phyloP scores from a whole-genome alignment of 2,329 filamentous ascomycete species.

The Phoma herbarum region DNA sequence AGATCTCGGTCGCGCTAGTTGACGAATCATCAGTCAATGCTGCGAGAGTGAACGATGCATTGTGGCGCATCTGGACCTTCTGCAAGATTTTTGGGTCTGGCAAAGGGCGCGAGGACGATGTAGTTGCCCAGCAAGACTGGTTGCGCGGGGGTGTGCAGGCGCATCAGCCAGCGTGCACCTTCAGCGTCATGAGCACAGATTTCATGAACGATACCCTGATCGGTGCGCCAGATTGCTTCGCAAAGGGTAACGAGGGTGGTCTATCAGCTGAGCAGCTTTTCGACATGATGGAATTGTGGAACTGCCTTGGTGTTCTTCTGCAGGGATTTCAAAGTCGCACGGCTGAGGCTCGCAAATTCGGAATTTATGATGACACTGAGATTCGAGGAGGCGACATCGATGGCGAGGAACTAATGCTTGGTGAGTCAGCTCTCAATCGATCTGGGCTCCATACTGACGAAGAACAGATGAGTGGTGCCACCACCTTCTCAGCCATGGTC shows the following conservation, averaged over 20 bases:
- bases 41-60: conserved; percentile 66
- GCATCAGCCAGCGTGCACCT: conserved; percentile 56
- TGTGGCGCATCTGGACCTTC: conserved; percentile 73
- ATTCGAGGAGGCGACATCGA: conserved; percentile 59
- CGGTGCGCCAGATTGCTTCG: conserved; percentile 66
- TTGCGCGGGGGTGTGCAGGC: conserved; percentile 65
- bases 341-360: conserved; percentile 62
- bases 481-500: conserved; percentile 67
- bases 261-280: conserved; percentile 66
- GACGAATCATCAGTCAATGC: conserved; percentile 57
- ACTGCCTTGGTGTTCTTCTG: conserved; percentile 65
- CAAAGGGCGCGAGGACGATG: conserved; percentile 66
- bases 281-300: conserved; percentile 72
- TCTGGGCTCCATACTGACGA: conserved; percentile 22
- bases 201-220: conserved; percentile 64
- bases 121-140: conserved; percentile 70
- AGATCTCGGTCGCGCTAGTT: conserved; percentile 64
- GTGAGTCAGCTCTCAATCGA: conserved; percentile 43
- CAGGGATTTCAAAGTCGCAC: conserved; percentile 64
- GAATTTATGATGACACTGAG: conserved; percentile 63
- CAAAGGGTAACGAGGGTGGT: conserved; percentile 63
- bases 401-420: conserved; percentile 62
- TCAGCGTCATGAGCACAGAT: conserved; percentile 59
- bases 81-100: conserved; percentile 69
- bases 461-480: conserved; percentile 67